phyloP scores from a whole-genome alignment of 768 basidiomycete genomes.

The Mycena chlorophos region DNA sequence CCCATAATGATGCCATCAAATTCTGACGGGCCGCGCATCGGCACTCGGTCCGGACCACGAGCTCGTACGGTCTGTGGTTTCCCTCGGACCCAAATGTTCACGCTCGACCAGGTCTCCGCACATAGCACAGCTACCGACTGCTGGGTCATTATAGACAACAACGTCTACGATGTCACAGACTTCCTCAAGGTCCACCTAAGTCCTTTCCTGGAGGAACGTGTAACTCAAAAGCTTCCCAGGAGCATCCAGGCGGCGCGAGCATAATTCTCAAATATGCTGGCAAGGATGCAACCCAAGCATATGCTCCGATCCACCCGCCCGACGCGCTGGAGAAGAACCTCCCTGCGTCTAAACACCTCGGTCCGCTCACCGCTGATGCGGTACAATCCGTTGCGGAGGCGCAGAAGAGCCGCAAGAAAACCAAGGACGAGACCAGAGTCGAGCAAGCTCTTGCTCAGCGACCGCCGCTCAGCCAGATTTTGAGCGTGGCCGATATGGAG shows the following conservation, averaged over 20 bases:
- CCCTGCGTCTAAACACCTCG: constrained; percentile 70
- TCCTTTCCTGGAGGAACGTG: constrained; percentile 1
- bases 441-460: constrained; percentile 58
- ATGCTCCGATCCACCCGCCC: constrained; percentile 83
- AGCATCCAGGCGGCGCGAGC: constrained; percentile 79
- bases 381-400: constrained; percentile 37
- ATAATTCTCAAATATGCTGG: constrained; percentile 87
- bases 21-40: not conserved
- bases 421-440: constrained; percentile 71
- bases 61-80: not conserved
- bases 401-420: constrained; percentile 47
- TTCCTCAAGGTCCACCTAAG: constrained; percentile 56
- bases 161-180: constrained; percentile 86
- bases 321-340: constrained; percentile 76
- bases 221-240: constrained; percentile 36
- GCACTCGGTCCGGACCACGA: not conserved
- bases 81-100: constrained; percentile 34
- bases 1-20: no score
- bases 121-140: constrained; percentile 57
- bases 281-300: constrained; percentile 75
- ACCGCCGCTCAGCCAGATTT: constrained; percentile 67
- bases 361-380: constrained; percentile 54
- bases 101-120: constrained; percentile 57
- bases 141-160: constrained; percentile 80
- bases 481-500: constrained; percentile 84